Evolutionary conservation across 2,329 filamentous ascomycete genomes (phyloP).

Genomic region (Colletotrichum gigasporum): DNA sequence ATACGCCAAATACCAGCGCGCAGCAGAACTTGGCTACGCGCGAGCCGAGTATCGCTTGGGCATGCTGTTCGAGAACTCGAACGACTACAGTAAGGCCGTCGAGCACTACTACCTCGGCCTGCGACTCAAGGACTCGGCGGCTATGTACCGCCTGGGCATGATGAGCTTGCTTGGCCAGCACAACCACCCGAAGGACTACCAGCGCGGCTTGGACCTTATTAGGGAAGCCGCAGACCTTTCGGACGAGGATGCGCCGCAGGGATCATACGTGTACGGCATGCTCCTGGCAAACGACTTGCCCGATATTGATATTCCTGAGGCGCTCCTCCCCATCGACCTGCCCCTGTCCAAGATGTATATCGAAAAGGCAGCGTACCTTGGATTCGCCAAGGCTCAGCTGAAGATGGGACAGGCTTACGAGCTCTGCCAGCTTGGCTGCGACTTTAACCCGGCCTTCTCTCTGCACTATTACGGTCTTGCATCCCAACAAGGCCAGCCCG

Average conservation of each 20-base stretch:
- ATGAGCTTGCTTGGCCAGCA: slow-evolving; percentile 96
- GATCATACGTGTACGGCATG: slow-evolving; percentile 96
- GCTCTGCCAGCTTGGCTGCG: slow-evolving; percentile 90
- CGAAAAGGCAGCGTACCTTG: slow-evolving; percentile 94
- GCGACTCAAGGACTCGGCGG: slow-evolving; percentile 84
- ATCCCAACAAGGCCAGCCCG: slow-evolving; percentile 88
- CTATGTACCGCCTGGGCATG: slow-evolving; percentile 90
- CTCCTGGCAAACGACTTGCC: slow-evolving; percentile 88
- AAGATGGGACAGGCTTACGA: slow-evolving; percentile 98
- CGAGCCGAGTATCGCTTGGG: slow-evolving; percentile 96
- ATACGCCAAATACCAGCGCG: slow-evolving; percentile 84
- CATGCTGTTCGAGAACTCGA: slow-evolving; percentile 97
- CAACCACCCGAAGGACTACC: slow-evolving; percentile 84
- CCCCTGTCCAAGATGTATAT: slow-evolving; percentile 84
- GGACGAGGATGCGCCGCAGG: slow-evolving; percentile 96
- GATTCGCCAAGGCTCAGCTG: slow-evolving; percentile 94
- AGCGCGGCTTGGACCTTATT: slow-evolving; percentile 83
- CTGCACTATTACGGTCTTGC: slow-evolving; percentile 96
- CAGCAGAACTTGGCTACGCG: slow-evolving; percentile 86
- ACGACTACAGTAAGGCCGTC: slow-evolving; percentile 90
- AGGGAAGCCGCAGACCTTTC: slow-evolving; percentile 83
- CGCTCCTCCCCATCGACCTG: slow-evolving; percentile 75
- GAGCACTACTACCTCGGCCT: slow-evolving; percentile 89
- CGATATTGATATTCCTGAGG: slow-evolving; percentile 83
- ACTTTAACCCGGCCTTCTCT: slow-evolving; percentile 92